phyloP scores from a whole-genome alignment of 202 grass and related monocot species.

The Schoenoplectus tabernaemontani region DNA sequence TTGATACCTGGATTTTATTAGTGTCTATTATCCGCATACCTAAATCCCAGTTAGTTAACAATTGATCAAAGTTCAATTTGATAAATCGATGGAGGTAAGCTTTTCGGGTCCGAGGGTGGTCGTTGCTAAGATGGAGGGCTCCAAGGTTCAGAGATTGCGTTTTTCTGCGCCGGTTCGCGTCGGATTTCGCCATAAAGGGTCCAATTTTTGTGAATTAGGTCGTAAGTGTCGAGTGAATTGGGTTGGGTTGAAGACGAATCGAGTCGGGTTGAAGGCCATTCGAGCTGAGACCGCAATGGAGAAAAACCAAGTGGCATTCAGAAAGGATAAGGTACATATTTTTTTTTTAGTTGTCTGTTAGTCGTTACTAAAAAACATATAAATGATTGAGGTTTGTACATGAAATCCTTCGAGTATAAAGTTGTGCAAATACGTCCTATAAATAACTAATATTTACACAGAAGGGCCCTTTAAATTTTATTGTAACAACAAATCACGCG shows the following conservation, averaged over 20 bases:
- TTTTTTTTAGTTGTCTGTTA: background rate
- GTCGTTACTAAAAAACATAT: background rate
- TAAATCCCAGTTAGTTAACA: background rate
- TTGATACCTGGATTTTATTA: background rate
- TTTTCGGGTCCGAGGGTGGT: background rate
- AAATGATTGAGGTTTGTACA: background rate
- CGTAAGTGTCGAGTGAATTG: constrained; percentile 4
- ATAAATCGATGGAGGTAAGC: constrained; percentile 23
- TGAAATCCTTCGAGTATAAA: background rate
- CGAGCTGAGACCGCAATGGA: constrained; percentile 15
- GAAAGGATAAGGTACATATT: constrained; percentile 6
- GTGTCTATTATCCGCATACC: background rate
- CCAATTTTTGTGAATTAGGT: background rate
- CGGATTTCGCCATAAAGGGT: background rate
- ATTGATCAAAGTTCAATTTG: constrained; percentile 2
- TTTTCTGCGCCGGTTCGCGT: background rate
- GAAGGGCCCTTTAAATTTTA: background rate
- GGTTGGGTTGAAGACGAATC: constrained; percentile 14
- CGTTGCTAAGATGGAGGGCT: background rate
- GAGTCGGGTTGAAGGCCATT: constrained; percentile 6
- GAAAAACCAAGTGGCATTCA: background rate
- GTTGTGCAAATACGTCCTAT: background rate
- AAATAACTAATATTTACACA: background rate
- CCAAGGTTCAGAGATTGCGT: background rate
- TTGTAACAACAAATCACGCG: background rate